Evolutionary conservation across 495 filamentous ascomycete genomes (phyloP).

Genomic region (Ascobolus immersus): DNA sequence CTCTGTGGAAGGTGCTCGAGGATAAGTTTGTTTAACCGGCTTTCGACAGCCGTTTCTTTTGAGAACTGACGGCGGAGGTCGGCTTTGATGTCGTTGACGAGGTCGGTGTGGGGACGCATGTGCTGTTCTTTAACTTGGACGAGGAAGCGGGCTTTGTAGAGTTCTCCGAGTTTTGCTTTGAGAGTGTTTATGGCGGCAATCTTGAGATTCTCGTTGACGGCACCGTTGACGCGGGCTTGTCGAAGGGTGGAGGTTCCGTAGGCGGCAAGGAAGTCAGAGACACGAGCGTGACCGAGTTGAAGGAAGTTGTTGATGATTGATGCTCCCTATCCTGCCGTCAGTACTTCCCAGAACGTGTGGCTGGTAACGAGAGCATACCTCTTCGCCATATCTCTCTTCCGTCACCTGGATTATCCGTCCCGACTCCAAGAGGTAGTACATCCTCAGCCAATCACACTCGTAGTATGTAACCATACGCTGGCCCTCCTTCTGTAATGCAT

Average conservation of each 20-base stretch:
- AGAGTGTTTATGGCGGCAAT: slow-evolving; percentile 7
- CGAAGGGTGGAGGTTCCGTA: slow-evolving; percentile 9
- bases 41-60: slow-evolving; percentile 17
- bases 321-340: slow-evolving; percentile 25
- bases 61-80: slow-evolving; percentile 19
- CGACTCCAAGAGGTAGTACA: slow-evolving; percentile 53
- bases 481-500: slow-evolving; percentile 37
- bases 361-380: slow-evolving; percentile 3
- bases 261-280: slow-evolving; percentile 32
- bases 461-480: slow-evolving; percentile 36
- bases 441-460: slow-evolving; percentile 30
- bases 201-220: background rate
- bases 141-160: slow-evolving; percentile 12
- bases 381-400: slow-evolving; percentile 38
- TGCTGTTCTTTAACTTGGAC: slow-evolving; percentile 13
- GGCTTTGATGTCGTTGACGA: slow-evolving; percentile 19
- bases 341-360: background rate
- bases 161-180: slow-evolving; percentile 14
- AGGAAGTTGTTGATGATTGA: slow-evolving; percentile 49
- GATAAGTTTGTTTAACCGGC: slow-evolving; percentile 31
- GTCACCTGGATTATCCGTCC: slow-evolving; percentile 61
- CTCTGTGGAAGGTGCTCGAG: slow-evolving; percentile 28
- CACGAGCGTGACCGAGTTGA: slow-evolving; percentile 46
- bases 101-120: slow-evolving; percentile 17
- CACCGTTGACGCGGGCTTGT: slow-evolving; percentile 2